Percentiles rank a stretch among this genome's conserved stretches.
Conservation (phyloP, 1,284 basidiomycete genomes). For the Puccinia brachypodii region DNA sequence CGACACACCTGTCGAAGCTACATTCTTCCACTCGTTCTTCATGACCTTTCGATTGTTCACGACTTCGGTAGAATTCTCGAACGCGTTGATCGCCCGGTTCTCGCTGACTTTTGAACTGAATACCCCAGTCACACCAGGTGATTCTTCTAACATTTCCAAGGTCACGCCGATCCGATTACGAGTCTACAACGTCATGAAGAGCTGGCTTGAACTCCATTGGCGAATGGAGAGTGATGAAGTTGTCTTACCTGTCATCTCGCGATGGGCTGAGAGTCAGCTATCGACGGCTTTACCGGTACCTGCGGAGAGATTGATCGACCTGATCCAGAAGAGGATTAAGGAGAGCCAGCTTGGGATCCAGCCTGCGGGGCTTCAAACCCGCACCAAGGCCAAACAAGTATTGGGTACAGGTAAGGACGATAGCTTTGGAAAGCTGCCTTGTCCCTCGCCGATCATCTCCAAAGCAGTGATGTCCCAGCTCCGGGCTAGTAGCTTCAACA, state of each 20-base stretch:
- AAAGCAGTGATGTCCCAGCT: conserved; percentile 67
- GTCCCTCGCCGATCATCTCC: conserved; percentile 71
- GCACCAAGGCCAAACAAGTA: conserved; percentile 3
- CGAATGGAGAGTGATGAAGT: conserved; percentile 61
- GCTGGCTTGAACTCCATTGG: conserved; percentile 92
- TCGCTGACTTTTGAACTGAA: conserved; percentile 64
- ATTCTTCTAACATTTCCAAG: conserved; percentile 65
- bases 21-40: conserved; percentile 86
- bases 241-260: conserved; percentile 64
- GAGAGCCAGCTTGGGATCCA: conserved; percentile 50
- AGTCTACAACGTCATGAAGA: conserved; percentile 86
- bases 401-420: background rate
- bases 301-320: conserved; percentile 70
- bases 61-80: conserved; percentile 72
- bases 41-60: conserved; percentile 93
- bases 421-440: conserved; percentile 33
- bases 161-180: conserved; percentile 82
- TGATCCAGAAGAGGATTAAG: conserved; percentile 62
- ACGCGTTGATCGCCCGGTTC: conserved; percentile 76
- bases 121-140: conserved; percentile 73
- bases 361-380: background rate
- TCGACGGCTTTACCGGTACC: conserved; percentile 67
- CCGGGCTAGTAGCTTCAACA: conserved; percentile 58
- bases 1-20: conserved; percentile 78
- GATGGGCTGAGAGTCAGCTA: conserved; percentile 68